Percentiles rank a stretch among this genome's conserved stretches.
phyloP scores from a whole-genome alignment of 1,284 basidiomycete genomes.

The Marasmius fiardii region DNA sequence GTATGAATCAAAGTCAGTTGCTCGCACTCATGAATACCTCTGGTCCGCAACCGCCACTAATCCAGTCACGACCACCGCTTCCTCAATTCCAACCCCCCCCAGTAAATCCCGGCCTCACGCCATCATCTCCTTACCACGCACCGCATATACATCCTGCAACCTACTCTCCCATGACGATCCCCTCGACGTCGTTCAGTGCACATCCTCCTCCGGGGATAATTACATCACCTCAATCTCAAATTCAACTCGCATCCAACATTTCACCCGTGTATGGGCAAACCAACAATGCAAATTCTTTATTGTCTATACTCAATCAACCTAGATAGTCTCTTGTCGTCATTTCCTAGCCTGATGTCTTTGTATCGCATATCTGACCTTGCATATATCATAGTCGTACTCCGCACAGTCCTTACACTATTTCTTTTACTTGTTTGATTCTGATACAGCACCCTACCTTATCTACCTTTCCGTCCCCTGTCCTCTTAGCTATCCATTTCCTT shows the following conservation, averaged over 20 bases:
- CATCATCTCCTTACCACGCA: slow-evolving; percentile 12
- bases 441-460: slow-evolving; percentile 1
- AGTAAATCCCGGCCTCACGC: slow-evolving; percentile 7
- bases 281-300: slow-evolving; percentile 17
- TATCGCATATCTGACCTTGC: slow-evolving; percentile 7
- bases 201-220: not conserved
- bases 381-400: not conserved
- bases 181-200: not conserved
- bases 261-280: slow-evolving; percentile 10
- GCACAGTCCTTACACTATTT: slow-evolving; percentile 2
- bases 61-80: not conserved
- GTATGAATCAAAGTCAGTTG: slow-evolving; percentile 53
- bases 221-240: slow-evolving; percentile 2
- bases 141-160: slow-evolving; percentile 11
- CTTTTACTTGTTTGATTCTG: slow-evolving; percentile 1
- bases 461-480: not conserved
- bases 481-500: not conserved
- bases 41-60: not conserved
- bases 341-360: not conserved
- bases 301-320: slow-evolving; percentile 26
- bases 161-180: not conserved
- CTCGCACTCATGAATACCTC: slow-evolving; percentile 37
- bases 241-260: not conserved
- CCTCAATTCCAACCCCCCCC: slow-evolving; percentile 13
- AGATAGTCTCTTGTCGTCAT: slow-evolving; percentile 4